Evolutionary conservation across 257 asterid genomes (phyloP).

Genomic region (Scutellaria barbata): DNA sequence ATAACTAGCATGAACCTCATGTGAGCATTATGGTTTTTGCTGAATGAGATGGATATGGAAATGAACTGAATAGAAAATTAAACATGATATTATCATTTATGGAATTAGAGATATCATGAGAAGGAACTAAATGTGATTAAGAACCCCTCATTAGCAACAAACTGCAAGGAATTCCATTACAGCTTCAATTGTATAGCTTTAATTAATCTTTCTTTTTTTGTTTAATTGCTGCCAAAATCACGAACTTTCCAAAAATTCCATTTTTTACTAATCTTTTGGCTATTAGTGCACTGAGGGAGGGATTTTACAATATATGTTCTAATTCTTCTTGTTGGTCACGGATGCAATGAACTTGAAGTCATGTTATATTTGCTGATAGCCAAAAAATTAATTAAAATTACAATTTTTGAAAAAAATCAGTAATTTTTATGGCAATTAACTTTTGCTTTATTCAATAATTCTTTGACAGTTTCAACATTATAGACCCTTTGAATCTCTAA

Average conservation of each 20-base stretch:
- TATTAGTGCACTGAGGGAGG: no score
- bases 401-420: no score
- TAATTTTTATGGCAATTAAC: no score
- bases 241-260: no score
- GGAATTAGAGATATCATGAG: slow-evolving; percentile 9
- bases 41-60: background rate
- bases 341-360: no score
- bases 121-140: background rate
- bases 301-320: no score
- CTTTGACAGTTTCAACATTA: background rate
- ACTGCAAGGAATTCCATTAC: background rate
- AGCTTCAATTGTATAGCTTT: background rate
- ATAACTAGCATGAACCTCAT: background rate
- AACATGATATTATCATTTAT: background rate
- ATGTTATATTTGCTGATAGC: no score
- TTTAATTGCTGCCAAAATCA: no score
- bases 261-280: no score
- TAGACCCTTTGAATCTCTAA: background rate
- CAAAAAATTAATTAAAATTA: no score
- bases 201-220: no score
- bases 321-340: no score
- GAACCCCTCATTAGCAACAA: background rate
- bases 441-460: background rate
- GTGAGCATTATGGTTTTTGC: background rate
- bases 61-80: background rate